phyloP scores from a whole-genome alignment of 2,329 filamentous ascomycete species.

The Ploettnerulaceae sp. region DNA sequence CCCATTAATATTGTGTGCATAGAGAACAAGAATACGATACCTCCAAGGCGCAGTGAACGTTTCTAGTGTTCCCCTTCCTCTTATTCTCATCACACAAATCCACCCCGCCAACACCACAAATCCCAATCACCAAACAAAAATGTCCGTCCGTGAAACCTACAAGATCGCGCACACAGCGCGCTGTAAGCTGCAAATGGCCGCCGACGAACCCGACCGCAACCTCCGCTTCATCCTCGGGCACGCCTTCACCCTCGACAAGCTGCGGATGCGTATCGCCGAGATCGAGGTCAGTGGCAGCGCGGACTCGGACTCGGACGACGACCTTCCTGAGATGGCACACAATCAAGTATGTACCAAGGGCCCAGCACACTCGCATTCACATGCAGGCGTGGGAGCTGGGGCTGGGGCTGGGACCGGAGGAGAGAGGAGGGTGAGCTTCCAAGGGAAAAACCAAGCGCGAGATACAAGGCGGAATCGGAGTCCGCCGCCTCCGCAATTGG shows the following conservation, averaged over 20 bases:
- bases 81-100: no score
- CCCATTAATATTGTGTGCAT: no score
- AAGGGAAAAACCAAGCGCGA: background rate
- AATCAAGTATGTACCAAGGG: background rate
- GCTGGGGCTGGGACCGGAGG: background rate
- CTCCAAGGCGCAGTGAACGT: no score
- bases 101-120: no score
- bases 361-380: background rate
- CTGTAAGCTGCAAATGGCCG: background rate
- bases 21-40: no score
- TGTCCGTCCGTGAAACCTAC: background rate
- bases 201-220: background rate
- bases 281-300: conserved; percentile 17
- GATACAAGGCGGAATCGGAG: conserved; percentile 8
- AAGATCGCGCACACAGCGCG: background rate
- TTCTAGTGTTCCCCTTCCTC: no score
- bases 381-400: background rate
- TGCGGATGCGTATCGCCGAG: conserved; percentile 21
- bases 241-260: conserved; percentile 11
- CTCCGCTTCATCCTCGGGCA: conserved; percentile 2
- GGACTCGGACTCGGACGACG: conserved; percentile 4
- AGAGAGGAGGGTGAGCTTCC: conserved; percentile 9
- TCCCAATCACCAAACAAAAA: no score
- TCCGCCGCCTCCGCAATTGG: conserved; percentile 15
- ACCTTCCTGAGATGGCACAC: background rate